Evolutionary conservation across 257 asterid species (phyloP).

Genomic region (Nicotiana attenuata): DNA sequence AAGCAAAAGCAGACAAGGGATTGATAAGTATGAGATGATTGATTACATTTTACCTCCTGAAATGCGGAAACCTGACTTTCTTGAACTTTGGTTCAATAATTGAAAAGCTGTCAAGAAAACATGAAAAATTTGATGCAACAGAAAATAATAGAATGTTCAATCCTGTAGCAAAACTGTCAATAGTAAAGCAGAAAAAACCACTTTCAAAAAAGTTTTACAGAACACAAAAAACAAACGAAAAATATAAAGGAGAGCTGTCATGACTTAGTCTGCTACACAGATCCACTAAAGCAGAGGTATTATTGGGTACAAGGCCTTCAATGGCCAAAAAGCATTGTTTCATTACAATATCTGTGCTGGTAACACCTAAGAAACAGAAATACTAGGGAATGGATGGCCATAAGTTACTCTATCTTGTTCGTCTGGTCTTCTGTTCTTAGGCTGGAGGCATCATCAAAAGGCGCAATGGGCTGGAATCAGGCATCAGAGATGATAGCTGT

Average conservation of each 20-base stretch:
- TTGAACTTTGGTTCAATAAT: not conserved
- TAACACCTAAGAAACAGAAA: conserved; percentile 17
- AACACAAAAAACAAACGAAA: not conserved
- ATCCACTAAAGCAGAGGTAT: conserved; percentile 8
- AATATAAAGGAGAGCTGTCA: not conserved
- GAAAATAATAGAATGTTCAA: not conserved
- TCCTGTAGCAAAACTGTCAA: conserved; percentile 10
- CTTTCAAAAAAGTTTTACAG: not conserved
- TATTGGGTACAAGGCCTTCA: conserved; percentile 22
- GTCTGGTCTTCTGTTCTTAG: conserved; percentile 32
- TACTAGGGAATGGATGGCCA: conserved; percentile 16
- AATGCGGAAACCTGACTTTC: not conserved
- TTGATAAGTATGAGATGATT: not conserved
- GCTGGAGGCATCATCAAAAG: conserved; percentile 32
- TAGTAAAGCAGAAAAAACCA: not conserved
- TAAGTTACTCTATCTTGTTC: conserved; percentile 26
- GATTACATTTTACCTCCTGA: conserved; percentile 4
- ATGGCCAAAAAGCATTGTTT: too few relatives aligned
- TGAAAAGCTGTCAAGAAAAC: conserved; percentile 4
- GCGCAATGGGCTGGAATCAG: conserved; percentile 25
- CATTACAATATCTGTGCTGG: conserved; percentile 3
- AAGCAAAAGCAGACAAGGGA: not conserved
- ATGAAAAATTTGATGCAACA: not conserved
- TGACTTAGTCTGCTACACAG: not conserved
- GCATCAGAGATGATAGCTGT: conserved; percentile 38